Conservation (phyloP, 257 asterid genomes). For the Lavandula angustifolia region DNA sequence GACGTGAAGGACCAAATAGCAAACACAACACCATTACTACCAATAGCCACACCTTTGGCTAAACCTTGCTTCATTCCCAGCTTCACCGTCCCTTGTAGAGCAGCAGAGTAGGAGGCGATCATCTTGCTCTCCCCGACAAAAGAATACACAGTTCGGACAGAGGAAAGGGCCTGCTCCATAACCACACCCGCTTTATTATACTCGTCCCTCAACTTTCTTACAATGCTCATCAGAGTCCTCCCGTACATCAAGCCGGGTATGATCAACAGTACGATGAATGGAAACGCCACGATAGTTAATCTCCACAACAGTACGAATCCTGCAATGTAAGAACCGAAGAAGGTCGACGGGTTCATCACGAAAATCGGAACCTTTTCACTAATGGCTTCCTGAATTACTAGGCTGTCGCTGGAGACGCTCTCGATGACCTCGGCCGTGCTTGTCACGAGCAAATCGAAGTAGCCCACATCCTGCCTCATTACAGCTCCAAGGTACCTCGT, state of each 20-base stretch:
- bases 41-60: slow-evolving; percentile 88
- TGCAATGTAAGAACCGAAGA: slow-evolving; percentile 59
- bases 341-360: slow-evolving; percentile 69
- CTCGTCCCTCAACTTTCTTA: slow-evolving; percentile 63
- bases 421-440: slow-evolving; percentile 84
- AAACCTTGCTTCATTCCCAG: slow-evolving; percentile 79
- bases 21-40: slow-evolving; percentile 74
- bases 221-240: slow-evolving; percentile 65
- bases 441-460: slow-evolving; percentile 79
- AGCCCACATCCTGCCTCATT: slow-evolving; percentile 91
- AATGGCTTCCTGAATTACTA: slow-evolving; percentile 76
- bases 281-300: slow-evolving; percentile 71
- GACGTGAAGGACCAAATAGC: slow-evolving; percentile 88
- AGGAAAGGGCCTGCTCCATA: slow-evolving; percentile 82
- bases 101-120: slow-evolving; percentile 47
- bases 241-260: slow-evolving; percentile 92
- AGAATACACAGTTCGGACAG: slow-evolving; percentile 80
- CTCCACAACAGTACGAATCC: slow-evolving; percentile 77
- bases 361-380: slow-evolving; percentile 94
- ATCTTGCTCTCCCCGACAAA: slow-evolving; percentile 78
- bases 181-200: slow-evolving; percentile 61
- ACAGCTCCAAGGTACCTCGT: slow-evolving; percentile 77
- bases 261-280: slow-evolving; percentile 59
- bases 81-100: slow-evolving; percentile 72
- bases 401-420: slow-evolving; percentile 80